Evolutionary conservation across 441 rosid species (phyloP).

Genomic region (Manihot esculenta): DNA sequence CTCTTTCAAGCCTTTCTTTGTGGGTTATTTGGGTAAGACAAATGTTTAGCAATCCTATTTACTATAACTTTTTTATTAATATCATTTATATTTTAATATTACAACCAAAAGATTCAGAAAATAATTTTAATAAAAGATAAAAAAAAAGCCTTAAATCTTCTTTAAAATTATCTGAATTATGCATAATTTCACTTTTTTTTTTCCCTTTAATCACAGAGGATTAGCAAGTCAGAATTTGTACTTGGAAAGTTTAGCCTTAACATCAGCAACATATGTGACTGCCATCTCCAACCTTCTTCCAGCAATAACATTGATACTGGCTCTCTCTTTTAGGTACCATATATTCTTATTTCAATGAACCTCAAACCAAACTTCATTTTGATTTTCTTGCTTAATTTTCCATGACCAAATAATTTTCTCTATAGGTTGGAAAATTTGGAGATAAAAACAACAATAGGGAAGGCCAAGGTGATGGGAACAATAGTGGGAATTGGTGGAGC

Average conservation of each 20-base stretch:
- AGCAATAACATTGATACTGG: not conserved
- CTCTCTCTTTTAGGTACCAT: not conserved
- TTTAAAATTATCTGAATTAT: too few species aligned
- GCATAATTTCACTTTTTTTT: too few species aligned
- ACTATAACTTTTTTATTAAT: too few species aligned
- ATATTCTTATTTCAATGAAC: not conserved
- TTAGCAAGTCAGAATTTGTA: not conserved
- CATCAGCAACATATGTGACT: not conserved
- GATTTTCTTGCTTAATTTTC: not conserved
- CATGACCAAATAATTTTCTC: not conserved
- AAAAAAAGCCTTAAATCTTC: too few species aligned
- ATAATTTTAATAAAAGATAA: too few species aligned
- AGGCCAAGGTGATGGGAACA: slow-evolving; percentile 6
- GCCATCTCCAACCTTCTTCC: not conserved
- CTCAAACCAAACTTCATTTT: not conserved
- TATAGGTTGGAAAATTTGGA: slow-evolving; percentile 7
- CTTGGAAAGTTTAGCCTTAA: not conserved
- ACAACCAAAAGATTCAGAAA: too few species aligned
- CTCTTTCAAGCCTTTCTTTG: not conserved
- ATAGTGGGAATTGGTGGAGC: slow-evolving; percentile 8
- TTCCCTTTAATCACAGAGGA: too few species aligned
- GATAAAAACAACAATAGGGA: not conserved
- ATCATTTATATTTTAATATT: too few species aligned
- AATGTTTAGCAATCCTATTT: too few species aligned
- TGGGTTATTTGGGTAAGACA: not conserved